Conservation (phyloP, 2,329 filamentous ascomycete species). For the Hypomyces rosellus region DNA sequence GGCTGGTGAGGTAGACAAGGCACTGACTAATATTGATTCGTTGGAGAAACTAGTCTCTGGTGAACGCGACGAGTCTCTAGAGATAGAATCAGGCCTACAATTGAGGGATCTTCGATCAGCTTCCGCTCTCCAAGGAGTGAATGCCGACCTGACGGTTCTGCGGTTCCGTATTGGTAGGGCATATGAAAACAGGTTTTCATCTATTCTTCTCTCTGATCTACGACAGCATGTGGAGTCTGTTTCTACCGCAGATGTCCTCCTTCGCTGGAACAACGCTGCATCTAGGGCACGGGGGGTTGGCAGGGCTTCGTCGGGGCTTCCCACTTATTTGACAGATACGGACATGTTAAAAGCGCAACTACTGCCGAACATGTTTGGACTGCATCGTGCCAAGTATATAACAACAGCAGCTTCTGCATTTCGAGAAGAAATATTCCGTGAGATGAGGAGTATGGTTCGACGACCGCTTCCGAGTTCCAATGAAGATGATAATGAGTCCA, state of each 20-base stretch:
- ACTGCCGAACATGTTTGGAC: conserved; percentile 63
- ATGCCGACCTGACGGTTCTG: conserved; percentile 67
- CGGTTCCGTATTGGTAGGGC: conserved; percentile 78
- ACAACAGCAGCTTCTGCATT: conserved; percentile 77
- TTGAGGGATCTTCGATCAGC: conserved; percentile 68
- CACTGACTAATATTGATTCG: conserved; percentile 68
- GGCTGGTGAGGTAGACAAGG: conserved; percentile 73
- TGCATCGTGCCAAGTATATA: conserved; percentile 77
- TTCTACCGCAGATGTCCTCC: conserved; percentile 65
- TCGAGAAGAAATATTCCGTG: conserved; percentile 74
- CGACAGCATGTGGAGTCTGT: conserved; percentile 72
- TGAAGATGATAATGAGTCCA: conserved; percentile 88
- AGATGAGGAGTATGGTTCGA: conserved; percentile 80
- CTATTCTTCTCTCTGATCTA: conserved; percentile 71
- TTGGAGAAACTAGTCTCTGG: conserved; percentile 78
- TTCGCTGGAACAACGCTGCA: conserved; percentile 76
- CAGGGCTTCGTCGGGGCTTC: conserved; percentile 62
- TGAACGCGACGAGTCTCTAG: conserved; percentile 40
- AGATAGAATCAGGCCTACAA: conserved; percentile 26
- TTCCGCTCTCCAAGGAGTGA: conserved; percentile 73
- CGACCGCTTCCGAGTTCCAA: conserved; percentile 83
- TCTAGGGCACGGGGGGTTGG: conserved; percentile 63
- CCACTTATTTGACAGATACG: conserved; percentile 71
- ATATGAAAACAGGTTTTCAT: conserved; percentile 75
- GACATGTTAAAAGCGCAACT: conserved; percentile 65